Conservation (phyloP, 805 yeast genomes). For the Sungouiella blattae region DNA sequence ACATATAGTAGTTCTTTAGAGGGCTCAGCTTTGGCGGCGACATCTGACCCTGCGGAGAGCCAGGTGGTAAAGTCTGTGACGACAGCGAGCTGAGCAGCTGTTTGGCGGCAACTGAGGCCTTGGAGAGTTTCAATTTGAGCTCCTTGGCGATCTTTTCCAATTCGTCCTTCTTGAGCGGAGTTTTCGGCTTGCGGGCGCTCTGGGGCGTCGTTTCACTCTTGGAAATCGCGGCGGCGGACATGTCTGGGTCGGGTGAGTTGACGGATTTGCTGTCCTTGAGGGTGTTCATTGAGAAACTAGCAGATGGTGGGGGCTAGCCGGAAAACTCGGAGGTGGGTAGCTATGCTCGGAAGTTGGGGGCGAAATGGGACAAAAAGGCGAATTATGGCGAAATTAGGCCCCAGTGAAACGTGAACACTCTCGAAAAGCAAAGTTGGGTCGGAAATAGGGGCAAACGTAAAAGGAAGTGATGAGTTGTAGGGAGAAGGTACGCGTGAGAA, state of each 20-base stretch:
- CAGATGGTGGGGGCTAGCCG: no score
- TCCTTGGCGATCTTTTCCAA: conserved; percentile 42
- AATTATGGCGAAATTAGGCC: no score
- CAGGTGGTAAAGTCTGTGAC: conserved; percentile 17
- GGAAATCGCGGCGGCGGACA: conserved; percentile 14
- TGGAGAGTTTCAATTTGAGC: conserved; percentile 38
- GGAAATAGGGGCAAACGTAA: neutral
- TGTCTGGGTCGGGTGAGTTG: conserved; percentile 13
- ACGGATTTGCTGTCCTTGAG: conserved; percentile 21
- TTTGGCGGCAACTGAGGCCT: conserved; percentile 44
- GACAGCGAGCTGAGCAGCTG: conserved; percentile 21
- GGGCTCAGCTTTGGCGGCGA: conserved; percentile 24
- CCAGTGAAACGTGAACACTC: no score
- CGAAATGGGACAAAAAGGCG: neutral
- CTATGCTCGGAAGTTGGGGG: neutral
- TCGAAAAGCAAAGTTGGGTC: no score
- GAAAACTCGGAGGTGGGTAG: neutral
- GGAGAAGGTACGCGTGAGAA: neutral
- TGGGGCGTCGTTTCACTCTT: conserved; percentile 6
- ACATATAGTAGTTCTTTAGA: conserved; percentile 27
- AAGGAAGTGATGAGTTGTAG: neutral
- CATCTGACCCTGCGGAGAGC: conserved; percentile 13
- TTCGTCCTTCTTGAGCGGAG: conserved; percentile 42
- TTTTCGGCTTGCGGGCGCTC: conserved; percentile 21
- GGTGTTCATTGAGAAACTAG: conserved; percentile 16